Base-by-base conservation (phyloP, 2,329 filamentous ascomycete species). In the Alternaria brassicae region DNA sequence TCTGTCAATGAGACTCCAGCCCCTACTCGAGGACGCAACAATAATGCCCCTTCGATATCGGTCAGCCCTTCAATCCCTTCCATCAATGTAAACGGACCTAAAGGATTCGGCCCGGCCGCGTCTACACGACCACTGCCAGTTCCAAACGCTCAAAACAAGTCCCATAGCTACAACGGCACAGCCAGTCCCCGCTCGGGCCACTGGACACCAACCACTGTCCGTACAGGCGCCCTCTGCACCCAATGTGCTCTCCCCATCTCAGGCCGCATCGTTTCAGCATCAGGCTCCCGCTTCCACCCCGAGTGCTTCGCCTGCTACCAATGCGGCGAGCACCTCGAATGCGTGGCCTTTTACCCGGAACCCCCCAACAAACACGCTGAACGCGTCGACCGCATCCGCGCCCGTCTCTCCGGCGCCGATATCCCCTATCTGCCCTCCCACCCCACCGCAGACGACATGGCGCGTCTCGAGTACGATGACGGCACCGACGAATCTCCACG, bases 301-400 rank as follows among this genome's bases (percentile, higher is more conserved):
- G 88, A 93, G 65, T 99, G 95, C 79, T 98, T 99, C 81, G 85
- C 87, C 41, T 99, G 95, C 81, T 90, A 92, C 76, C 86, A 91
- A 60, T 99, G 95, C 77, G 88, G 89, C 28, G 96, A 93, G 9
- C 86, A 89, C 19, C 89, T 99, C 17, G 95, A 99, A 80, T 94
- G 93, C 55, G 91, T 99, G 57, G 95, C 96, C 69, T 98, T 99
- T 77, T 97, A 95, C 67, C 92, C 93, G 0, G 95, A 99, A 78
- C 95, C 95, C 0, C 87, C 92, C 8, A 80, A 83, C 40, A 86
- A 88, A 66, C 90, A 92, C 42, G 80, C 80, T 2, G 89, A 89
- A 50, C 89, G 95, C 25, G 81, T 97, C 1, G 86, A 88, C 28
- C 87, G 91, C n/a, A 92, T 93, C 69, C 82, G 80, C 28, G 84